Percentiles rank a stretch among this genome's conserved stretches.
These are phyloP conservation scores for Porpolomopsis calyptriformis DNA, from an alignment of 768 basidiomycete genomes.

Conservation along the genomic window DNA sequence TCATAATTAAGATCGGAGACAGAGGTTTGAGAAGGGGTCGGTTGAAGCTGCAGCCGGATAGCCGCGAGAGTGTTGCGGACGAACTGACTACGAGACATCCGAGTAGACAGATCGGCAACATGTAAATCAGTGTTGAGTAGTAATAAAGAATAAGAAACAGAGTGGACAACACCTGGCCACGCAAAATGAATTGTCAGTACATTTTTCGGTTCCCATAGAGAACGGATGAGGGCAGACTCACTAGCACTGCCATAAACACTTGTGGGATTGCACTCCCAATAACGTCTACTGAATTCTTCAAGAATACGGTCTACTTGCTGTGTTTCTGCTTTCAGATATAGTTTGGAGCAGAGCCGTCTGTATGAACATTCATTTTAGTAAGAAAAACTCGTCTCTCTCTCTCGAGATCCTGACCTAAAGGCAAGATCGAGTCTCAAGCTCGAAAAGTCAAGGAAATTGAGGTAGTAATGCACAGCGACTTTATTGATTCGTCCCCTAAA, in stretches of 20 bases:
- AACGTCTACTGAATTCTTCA: slow-evolving; percentile 81
- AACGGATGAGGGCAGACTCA: slow-evolving; percentile 30
- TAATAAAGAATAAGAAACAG: slow-evolving; percentile 84
- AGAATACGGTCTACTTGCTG: slow-evolving; percentile 97
- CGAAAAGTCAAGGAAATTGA: slow-evolving; percentile 82
- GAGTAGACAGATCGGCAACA: slow-evolving; percentile 76
- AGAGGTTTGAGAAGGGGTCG: slow-evolving; percentile 39
- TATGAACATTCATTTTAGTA: slow-evolving; percentile 3
- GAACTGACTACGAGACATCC: slow-evolving; percentile 91
- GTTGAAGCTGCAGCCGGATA: slow-evolving; percentile 68
- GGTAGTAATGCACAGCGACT: slow-evolving; percentile 65
- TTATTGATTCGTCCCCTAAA: slow-evolving; percentile 70
- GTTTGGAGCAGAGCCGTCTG: slow-evolving; percentile 81
- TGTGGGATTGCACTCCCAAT: slow-evolving; percentile 83
- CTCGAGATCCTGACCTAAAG: slow-evolving; percentile 52
- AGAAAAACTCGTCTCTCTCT: not conserved
- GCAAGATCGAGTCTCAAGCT: slow-evolving; percentile 76
- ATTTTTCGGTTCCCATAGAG: slow-evolving; percentile 8
- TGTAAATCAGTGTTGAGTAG: slow-evolving; percentile 96
- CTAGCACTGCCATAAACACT: slow-evolving; percentile 78
- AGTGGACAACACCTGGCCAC: slow-evolving; percentile 77
- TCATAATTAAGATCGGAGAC: slow-evolving; percentile 56
- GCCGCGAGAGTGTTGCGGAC: slow-evolving; percentile 84
- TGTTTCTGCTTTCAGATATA: slow-evolving; percentile 91
- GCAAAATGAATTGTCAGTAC: slow-evolving; percentile 7